phyloP scores from a whole-genome alignment of 306 rosid species.

The Canavalia ensiformis region DNA sequence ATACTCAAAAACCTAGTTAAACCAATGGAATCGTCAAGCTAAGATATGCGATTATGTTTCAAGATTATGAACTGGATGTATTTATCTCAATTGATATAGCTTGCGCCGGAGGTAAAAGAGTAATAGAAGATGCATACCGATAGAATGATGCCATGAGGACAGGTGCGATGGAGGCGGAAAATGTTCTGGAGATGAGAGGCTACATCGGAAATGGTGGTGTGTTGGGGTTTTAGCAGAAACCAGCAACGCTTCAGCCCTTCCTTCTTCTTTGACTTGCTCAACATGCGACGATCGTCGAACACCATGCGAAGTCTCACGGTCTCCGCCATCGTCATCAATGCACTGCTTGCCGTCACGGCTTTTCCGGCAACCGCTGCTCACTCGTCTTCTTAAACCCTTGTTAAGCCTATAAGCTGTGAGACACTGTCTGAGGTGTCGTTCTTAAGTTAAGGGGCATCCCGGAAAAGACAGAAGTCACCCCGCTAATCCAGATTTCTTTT shows the following conservation, averaged over 20 bases:
- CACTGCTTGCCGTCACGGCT: not conserved
- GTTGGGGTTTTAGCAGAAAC: conserved; percentile 82
- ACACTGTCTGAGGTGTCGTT: not conserved
- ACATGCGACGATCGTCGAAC: conserved; percentile 63
- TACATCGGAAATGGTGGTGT: conserved; percentile 73
- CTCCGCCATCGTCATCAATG: conserved; percentile 54
- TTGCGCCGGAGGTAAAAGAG: not conserved
- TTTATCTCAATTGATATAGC: no score
- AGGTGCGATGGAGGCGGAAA: conserved; percentile 69
- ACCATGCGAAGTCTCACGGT: conserved; percentile 71
- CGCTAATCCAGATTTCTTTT: no score
- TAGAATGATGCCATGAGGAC: conserved; percentile 77
- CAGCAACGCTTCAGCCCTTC: conserved; percentile 79
- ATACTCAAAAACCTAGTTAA: not conserved
- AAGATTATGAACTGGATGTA: not conserved
- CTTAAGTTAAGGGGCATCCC: not conserved
- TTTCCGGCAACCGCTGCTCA: not conserved
- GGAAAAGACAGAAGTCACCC: not conserved
- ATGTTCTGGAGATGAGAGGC: conserved; percentile 57
- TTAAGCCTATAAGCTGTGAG: not conserved
- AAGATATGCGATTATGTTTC: not conserved
- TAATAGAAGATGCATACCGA: conserved; percentile 58
- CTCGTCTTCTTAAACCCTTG: conserved; percentile 54
- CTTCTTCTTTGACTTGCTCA: conserved; percentile 64
- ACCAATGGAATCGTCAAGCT: not conserved